A percentile compares a stretch with the other conserved stretches of the same genome.
phyloP scores from a whole-genome alignment of 129 eudicot genomes.

The Silybum marianum region DNA sequence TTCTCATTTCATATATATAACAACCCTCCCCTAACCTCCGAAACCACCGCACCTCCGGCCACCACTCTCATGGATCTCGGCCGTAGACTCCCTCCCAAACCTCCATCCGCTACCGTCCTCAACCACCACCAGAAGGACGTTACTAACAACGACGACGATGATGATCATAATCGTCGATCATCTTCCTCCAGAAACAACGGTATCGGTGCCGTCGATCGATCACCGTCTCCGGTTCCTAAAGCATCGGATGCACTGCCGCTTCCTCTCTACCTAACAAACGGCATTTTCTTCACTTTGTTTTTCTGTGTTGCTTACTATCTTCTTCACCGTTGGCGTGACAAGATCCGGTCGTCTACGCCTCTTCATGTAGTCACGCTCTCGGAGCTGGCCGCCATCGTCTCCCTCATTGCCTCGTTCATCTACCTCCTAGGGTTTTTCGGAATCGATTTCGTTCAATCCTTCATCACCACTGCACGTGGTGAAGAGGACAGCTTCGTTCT shows the following conservation, averaged over 20 bases:
- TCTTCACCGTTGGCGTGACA: slow-evolving; percentile 67
- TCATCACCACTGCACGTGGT: slow-evolving; percentile 34
- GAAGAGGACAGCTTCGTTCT: slow-evolving; percentile 14
- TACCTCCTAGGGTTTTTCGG: slow-evolving; percentile 69
- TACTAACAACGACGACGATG: neutral
- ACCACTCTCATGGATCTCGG: slow-evolving; percentile 42
- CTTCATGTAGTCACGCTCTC: slow-evolving; percentile 57
- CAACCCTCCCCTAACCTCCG: slow-evolving; percentile 20
- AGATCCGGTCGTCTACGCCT: slow-evolving; percentile 61
- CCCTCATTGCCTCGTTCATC: slow-evolving; percentile 53
- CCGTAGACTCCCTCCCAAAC: slow-evolving; percentile 29
- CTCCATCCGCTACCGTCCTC: slow-evolving; percentile 10
- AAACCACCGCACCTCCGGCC: slow-evolving; percentile 29
- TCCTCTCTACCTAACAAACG: slow-evolving; percentile 68
- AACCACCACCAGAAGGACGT: neutral
- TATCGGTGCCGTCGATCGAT: neutral
- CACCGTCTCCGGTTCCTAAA: slow-evolving; percentile 41
- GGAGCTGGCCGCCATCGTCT: slow-evolving; percentile 51
- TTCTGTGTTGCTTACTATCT: slow-evolving; percentile 69
- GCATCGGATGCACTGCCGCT: slow-evolving; percentile 81
- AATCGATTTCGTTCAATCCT: slow-evolving; percentile 64
- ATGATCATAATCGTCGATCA: slow-evolving; percentile 7
- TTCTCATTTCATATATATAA: neutral
- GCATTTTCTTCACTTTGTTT: slow-evolving; percentile 64
- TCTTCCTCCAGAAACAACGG: slow-evolving; percentile 14